Evolutionary conservation across 108 stramenopile genomes (phyloP), one percentile per base, ranked within the genome.

Genomic region (Skeletonema marinoi): DNA sequence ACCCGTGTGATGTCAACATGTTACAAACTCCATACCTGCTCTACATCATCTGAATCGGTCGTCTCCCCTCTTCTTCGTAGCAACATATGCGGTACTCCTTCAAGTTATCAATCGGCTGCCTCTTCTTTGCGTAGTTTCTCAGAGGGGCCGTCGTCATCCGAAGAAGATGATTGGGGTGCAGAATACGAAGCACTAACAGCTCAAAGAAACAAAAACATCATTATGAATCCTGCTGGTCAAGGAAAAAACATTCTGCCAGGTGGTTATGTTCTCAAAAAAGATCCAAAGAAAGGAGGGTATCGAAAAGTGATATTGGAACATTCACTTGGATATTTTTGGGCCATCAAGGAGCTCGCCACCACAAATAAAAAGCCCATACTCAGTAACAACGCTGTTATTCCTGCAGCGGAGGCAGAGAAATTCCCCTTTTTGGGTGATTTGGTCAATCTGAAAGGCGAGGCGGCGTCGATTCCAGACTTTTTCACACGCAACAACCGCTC

Each of bases 321-420:
- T 46, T 86, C 70, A 7, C 73, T 88, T 71, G 95, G 95, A 31
- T 89, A 92, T 73, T 96, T 96, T 71, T 96, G 95, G 95, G 92
- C 90, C 80, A 62, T 96, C 11, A 75, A 87, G 76, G 95, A 96
- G 63, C 70, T 96, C 21, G 54, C 59, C 58, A 33, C 70, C 6
- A 91, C 90, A 13, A 69, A 89, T 17, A 82, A 83, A 16, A 96
- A 96, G 64, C 91, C 95, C 0, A 90, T 90, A 16, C 65, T 92
- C 30, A 64, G 83, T 35, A 93, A 89, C 68, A 72, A 89, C 50
- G 14, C 48, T 0, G 65, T 89, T 25, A 90, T 96, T 68, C 89
- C 92, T 17, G 86, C 77, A 50, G 68, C 69, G 7, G 75, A 85
- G 65, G 90, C 95, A 2, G 85, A 92, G 60, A 48, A 65, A n/a